Evolutionary conservation across 2,329 filamentous ascomycete genomes (phyloP), one percentile per base, ranked within the genome.

Genomic region (Exophiala xenobiotica): DNA sequence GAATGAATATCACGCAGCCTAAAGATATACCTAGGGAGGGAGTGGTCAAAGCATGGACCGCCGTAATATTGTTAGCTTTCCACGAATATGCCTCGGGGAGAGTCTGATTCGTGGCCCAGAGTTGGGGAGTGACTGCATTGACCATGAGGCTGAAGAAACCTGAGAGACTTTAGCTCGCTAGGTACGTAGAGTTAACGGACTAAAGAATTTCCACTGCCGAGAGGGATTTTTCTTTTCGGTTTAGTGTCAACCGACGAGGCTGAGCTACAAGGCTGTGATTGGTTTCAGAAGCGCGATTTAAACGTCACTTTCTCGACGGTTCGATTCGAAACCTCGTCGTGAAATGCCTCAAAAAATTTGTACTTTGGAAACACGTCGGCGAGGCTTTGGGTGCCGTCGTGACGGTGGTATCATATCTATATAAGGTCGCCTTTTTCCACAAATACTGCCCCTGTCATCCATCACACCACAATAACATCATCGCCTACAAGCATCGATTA

Each of bases 1-100:
- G 48, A 54, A 37, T 14, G 31, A 35, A 6, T 12, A 8, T 14
- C 31, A 9, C n/a, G n/a, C n/a, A n/a, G n/a, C n/a, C n/a, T n/a
- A n/a, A n/a, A n/a, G n/a, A n/a, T n/a, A n/a, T 38, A 38, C 33
- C 39, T 18, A 45, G 35, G 26, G 24, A 16, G 42, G 4, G 33
- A 27, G 18, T 6, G 12, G 48, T 27, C n/a, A 16, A 9, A 9
- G 29, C 19, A 16, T 40, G n/a, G n/a, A n/a, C n/a, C n/a, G n/a
- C n/a, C n/a, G n/a, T n/a, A n/a, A n/a, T n/a, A n/a, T n/a, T n/a
- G n/a, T n/a, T n/a, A n/a, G n/a, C n/a, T n/a, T n/a, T n/a, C n/a
- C n/a, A n/a, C n/a, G n/a, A n/a, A n/a, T n/a, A n/a, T n/a, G n/a
- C n/a, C n/a, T n/a, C n/a, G n/a, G n/a, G 29, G 29, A 11, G 16